Evolutionary conservation across 176 grass and related monocot species (phyloP).

Genomic region (Oryza brachyantha): DNA sequence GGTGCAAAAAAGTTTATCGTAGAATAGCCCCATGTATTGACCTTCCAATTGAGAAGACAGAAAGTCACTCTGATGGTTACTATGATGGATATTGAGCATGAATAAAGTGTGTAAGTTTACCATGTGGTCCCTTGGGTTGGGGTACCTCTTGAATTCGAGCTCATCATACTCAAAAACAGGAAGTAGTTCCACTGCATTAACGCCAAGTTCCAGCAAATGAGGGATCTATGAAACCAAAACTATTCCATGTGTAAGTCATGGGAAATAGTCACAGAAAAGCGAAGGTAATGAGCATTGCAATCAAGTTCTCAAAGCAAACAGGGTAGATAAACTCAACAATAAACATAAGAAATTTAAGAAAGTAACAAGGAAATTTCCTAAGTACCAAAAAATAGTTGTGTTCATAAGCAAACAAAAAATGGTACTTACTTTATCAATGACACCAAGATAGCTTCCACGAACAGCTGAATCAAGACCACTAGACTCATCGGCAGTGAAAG

Average conservation of each 20-base stretch:
- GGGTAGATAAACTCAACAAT: neutral
- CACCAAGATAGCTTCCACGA: slow-evolving; percentile 89
- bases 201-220: slow-evolving; percentile 88
- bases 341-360: neutral
- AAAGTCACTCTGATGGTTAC: slow-evolving; percentile 18
- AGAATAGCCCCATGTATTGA: slow-evolving; percentile 99
- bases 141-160: slow-evolving; percentile 79
- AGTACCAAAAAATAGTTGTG: neutral
- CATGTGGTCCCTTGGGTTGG: slow-evolving; percentile 95
- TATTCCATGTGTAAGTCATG: slow-evolving; percentile 33
- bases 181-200: slow-evolving; percentile 93
- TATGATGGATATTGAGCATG: neutral
- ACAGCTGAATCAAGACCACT: slow-evolving; percentile 57
- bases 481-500: slow-evolving; percentile 81
- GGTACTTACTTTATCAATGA: slow-evolving; percentile 85
- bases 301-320: neutral
- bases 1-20: slow-evolving; percentile 99
- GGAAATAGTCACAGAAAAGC: slow-evolving; percentile 18
- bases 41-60: slow-evolving; percentile 46
- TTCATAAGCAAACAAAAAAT: slow-evolving; percentile 3
- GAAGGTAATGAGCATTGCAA: neutral
- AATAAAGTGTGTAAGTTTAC: slow-evolving; percentile 41
- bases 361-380: neutral
- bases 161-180: slow-evolving; percentile 99
- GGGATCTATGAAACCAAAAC: slow-evolving; percentile 74